phyloP scores from a whole-genome alignment of 2,329 filamentous ascomycete genomes.

The Fonsecaea nubica region DNA sequence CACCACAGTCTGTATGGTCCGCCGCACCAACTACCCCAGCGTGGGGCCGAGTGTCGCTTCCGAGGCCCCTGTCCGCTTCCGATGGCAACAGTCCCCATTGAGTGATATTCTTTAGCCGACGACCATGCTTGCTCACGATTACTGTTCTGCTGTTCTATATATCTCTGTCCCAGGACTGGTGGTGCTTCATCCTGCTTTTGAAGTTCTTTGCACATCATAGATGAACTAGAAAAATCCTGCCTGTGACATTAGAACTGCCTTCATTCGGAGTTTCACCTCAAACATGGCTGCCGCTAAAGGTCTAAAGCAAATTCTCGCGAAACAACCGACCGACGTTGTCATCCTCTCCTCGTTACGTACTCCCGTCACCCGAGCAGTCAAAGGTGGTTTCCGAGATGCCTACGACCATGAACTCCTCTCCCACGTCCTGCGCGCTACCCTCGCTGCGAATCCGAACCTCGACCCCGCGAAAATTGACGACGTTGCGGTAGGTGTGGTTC shows the following conservation, averaged over 20 bases:
- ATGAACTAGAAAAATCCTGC: neutral
- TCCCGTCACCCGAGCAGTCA: conserved; percentile 81
- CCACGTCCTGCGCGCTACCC: conserved; percentile 68
- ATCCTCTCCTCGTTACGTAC: conserved; percentile 91
- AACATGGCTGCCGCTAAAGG: conserved; percentile 59
- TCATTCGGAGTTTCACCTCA: neutral
- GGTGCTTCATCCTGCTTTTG: neutral
- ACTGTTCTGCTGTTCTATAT: conserved; percentile 6
- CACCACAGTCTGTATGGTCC: neutral
- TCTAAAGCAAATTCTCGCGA: conserved; percentile 76
- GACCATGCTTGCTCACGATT: conserved; percentile 1
- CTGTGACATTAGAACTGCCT: neutral
- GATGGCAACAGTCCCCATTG: conserved; percentile 18
- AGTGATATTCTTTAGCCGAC: conserved; percentile 26
- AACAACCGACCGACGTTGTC: conserved; percentile 80
- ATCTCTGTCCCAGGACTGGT: neutral
- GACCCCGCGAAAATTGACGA: conserved; percentile 75
- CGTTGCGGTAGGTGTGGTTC: conserved; percentile 83
- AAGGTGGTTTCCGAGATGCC: conserved; percentile 82
- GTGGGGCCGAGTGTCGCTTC: conserved; percentile 13
- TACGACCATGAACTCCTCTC: conserved; percentile 87
- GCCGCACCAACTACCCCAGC: neutral
- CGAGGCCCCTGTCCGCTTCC: conserved; percentile 24
- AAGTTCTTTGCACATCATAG: neutral
- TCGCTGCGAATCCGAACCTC: conserved; percentile 74